Evolutionary conservation across 2,329 filamentous ascomycete genomes (phyloP), one percentile per base, ranked within the genome.

Genomic region (Paramyrothecium sp.): DNA sequence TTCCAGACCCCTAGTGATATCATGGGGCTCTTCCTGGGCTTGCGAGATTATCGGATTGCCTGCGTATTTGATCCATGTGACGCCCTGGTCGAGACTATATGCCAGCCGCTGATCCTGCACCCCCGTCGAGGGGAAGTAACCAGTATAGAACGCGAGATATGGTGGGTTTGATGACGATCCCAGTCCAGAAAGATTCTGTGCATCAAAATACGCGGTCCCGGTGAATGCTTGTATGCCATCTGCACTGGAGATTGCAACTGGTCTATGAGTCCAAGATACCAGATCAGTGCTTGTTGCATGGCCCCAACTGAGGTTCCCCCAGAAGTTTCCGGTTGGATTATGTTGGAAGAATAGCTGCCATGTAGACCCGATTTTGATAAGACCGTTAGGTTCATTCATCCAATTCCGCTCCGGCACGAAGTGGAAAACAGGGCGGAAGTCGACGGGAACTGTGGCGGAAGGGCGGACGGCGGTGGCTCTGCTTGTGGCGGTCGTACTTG

Each of bases 351-450:
- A 38, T 8, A 38, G 33, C 8, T 38, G 33, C 33, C 33, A 38
- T 16, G 16, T 16, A 38, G 33, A 16, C 33, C 33, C 33, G 16
- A 38, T 38, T 38, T 38, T 38, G 16, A 38, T 38, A 38, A 38
- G 33, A 8, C 33, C 33, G 16, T 38, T 38, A 8, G 33, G 33
- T 38, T 38, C 33, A 16, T 38, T 38, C 33, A 38, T 38, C 33
- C 33, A 38, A 48, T 48, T 48, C 46, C 19, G 46, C 46, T 48
- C 10, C n/a, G 46, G 46, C 8, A 48, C 46, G 46, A 53, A 53
- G 26, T 53, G 51, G 51, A 53, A 53, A 13, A 34, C 26, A 12
- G 51, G 51, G 51, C 51, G 51, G 26, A 53, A 53, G 46, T 48
- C 46, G 46, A 41, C 34, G 34, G 34, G 34, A 41, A 41, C 50